phyloP scores from a whole-genome alignment of 495 filamentous ascomycete species.

The Daldinia decipiens region DNA sequence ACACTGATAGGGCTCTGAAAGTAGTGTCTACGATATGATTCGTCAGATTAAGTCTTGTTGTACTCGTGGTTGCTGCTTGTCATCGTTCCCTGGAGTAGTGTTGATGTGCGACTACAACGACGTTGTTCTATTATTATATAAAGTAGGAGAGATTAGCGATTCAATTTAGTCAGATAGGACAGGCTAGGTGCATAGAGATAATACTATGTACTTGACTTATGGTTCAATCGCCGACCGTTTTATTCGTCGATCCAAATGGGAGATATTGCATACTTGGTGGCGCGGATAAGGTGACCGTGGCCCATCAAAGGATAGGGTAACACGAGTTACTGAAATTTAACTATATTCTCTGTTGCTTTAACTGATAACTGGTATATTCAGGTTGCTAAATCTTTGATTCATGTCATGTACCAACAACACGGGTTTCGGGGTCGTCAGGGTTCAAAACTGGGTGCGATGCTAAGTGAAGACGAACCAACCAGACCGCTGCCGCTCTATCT shows the following conservation, averaged over 20 bases:
- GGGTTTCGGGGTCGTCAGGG: neutral
- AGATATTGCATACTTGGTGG: slow-evolving; percentile 9
- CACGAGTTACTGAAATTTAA: neutral
- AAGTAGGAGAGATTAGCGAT: neutral
- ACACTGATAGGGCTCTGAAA: neutral
- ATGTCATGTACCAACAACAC: neutral
- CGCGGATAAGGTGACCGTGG: neutral
- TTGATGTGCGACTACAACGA: slow-evolving; percentile 11
- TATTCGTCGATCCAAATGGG: neutral
- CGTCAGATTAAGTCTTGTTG: neutral
- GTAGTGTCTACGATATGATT: slow-evolving; percentile 1
- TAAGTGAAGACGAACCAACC: neutral
- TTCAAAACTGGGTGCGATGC: neutral
- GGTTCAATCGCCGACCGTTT: neutral
- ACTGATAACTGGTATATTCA: neutral
- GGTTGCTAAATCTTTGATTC: neutral
- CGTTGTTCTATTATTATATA: neutral
- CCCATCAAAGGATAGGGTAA: neutral
- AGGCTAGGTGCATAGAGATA: neutral
- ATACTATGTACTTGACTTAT: neutral
- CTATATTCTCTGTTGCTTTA: neutral
- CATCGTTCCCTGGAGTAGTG: neutral
- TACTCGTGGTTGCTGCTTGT: neutral
- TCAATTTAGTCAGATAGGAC: neutral
- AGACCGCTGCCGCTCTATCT: neutral